Conservation (phyloP, 2,329 filamentous ascomycete genomes). For the Knufia fluminis region DNA sequence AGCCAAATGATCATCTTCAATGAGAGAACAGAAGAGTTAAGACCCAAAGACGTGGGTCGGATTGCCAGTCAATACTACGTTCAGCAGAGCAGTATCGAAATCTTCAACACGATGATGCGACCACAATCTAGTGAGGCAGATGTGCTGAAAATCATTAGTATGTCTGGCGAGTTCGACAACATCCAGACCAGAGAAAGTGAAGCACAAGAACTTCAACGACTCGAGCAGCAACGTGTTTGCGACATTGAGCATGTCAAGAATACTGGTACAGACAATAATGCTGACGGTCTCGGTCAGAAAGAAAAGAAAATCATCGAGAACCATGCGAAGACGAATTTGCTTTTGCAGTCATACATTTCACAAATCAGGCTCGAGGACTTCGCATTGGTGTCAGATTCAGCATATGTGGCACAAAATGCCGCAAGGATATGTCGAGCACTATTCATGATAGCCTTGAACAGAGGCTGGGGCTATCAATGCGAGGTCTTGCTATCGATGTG, state of each 20-base stretch:
- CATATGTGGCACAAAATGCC: slow-evolving; percentile 92
- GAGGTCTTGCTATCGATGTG: slow-evolving; percentile 81
- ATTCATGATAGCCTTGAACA: slow-evolving; percentile 95
- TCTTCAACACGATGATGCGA: slow-evolving; percentile 94
- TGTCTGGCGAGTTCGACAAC: slow-evolving; percentile 97
- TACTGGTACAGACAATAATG: slow-evolving; percentile 56
- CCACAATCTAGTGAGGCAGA: slow-evolving; percentile 81
- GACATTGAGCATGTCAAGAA: slow-evolving; percentile 62
- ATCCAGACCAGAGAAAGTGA: slow-evolving; percentile 88
- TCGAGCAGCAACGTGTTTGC: slow-evolving; percentile 65
- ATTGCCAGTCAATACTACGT: slow-evolving; percentile 98
- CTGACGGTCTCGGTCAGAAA: slow-evolving; percentile 55
- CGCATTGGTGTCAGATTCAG: slow-evolving; percentile 79
- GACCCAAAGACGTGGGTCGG: slow-evolving; percentile 87
- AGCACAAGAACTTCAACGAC: slow-evolving; percentile 68
- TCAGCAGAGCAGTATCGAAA: slow-evolving; percentile 81
- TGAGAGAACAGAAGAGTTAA: slow-evolving; percentile 81
- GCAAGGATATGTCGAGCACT: slow-evolving; percentile 87
- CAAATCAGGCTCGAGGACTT: slow-evolving; percentile 84
- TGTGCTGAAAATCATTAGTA: slow-evolving; percentile 88
- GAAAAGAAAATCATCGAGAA: slow-evolving; percentile 57
- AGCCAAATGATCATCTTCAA: slow-evolving; percentile 99
- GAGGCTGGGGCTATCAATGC: slow-evolving; percentile 93
- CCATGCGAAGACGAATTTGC: slow-evolving; percentile 89
- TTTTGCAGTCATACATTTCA: slow-evolving; percentile 90